Conservation (phyloP, 2,329 filamentous ascomycete genomes). For the Fulvia fulva region DNA sequence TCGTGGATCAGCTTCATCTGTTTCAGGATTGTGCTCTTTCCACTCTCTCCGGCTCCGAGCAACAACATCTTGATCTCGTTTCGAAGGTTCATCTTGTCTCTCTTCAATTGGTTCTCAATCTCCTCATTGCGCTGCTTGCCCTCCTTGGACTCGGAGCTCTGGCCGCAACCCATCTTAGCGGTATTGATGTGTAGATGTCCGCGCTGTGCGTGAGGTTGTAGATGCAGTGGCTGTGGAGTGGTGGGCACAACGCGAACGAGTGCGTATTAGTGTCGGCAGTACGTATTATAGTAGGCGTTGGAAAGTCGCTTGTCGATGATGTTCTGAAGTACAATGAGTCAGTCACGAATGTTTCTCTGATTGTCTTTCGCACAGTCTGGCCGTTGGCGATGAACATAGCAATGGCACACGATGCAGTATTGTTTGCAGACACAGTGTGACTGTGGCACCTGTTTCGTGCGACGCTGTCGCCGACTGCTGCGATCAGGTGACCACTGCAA, state of each 20-base stretch:
- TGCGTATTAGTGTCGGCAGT: neutral
- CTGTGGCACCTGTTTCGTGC: slow-evolving; percentile 2
- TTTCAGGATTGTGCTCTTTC: slow-evolving; percentile 91
- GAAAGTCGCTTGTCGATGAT: neutral
- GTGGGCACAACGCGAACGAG: neutral
- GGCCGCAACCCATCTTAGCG: slow-evolving; percentile 95
- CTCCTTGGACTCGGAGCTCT: slow-evolving; percentile 99
- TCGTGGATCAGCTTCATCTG: slow-evolving; percentile 99
- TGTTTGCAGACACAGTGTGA: slow-evolving; percentile 15
- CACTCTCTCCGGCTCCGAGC: slow-evolving; percentile 96
- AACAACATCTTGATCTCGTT: slow-evolving; percentile 99
- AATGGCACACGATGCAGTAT: slow-evolving; percentile 4
- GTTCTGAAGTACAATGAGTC: neutral
- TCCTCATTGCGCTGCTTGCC: slow-evolving; percentile 99
- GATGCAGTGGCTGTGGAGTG: neutral
- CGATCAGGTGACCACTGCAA: neutral
- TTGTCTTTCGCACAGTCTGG: neutral
- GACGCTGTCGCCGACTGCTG: neutral
- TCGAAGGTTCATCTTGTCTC: slow-evolving; percentile 96
- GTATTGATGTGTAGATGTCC: slow-evolving; percentile 25
- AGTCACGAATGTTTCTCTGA: neutral
- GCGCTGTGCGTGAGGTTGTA: slow-evolving; percentile 4
- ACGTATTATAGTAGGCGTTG: neutral
- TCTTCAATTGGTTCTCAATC: slow-evolving; percentile 98
- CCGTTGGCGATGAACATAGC: slow-evolving; percentile 2